phyloP scores from a whole-genome alignment of 1,284 basidiomycete species.

The Golubevia sp. region DNA sequence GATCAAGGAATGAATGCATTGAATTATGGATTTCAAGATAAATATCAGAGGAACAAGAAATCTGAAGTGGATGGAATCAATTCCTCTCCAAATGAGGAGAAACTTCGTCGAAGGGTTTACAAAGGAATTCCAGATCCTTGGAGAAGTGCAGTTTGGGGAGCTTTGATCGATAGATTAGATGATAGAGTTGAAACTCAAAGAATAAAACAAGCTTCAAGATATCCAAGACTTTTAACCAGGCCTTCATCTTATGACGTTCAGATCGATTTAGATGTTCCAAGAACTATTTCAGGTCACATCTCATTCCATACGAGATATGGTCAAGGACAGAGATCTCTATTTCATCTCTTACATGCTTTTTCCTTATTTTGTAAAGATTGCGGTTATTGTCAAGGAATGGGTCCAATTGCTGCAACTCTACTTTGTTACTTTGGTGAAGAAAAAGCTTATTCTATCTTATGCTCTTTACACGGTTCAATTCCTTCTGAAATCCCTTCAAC shows the following conservation, averaged over 20 bases:
- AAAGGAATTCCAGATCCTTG: conserved; percentile 97
- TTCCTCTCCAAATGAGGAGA: conserved; percentile 28
- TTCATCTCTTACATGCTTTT: conserved; percentile 91
- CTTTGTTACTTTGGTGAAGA: conserved; percentile 91
- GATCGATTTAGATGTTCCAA: conserved; percentile 95
- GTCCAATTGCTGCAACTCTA: conserved; percentile 90
- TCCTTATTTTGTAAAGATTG: conserved; percentile 83
- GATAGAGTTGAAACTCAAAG: not conserved
- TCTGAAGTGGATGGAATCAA: not conserved
- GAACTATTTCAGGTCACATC: conserved; percentile 93
- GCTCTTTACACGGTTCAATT: too few species aligned
- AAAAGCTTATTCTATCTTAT: conserved; percentile 1
- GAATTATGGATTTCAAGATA: not conserved
- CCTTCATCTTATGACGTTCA: conserved; percentile 91
- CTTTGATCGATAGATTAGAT: conserved; percentile 64
- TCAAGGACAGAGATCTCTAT: conserved; percentile 73
- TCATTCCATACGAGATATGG: conserved; percentile 96
- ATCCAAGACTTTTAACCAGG: not conserved
- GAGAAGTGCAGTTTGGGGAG: conserved; percentile 88
- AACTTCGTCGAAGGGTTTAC: conserved; percentile 74
- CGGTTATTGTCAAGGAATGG: conserved; percentile 99
- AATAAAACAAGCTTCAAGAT: not conserved
- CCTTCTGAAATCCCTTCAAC: not conserved
- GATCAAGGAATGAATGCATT: conserved; percentile 28
- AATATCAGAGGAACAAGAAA: not conserved